Evolutionary conservation across 768 basidiomycete genomes (phyloP).

Genomic region (Podaxis sp.): DNA sequence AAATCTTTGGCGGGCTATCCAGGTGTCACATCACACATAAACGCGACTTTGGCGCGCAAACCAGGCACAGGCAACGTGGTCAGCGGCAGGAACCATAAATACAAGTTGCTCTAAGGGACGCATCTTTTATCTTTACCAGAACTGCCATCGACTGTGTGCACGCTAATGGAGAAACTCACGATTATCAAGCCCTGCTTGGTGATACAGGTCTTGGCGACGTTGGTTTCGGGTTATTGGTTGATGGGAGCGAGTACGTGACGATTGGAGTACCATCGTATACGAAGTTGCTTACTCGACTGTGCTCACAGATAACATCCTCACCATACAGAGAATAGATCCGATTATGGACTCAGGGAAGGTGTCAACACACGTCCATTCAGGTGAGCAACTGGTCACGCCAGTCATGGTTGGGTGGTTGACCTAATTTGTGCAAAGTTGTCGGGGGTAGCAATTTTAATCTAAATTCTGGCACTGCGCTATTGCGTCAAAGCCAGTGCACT

Average conservation of each 20-base stretch:
- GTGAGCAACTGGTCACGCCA: conserved; percentile 15
- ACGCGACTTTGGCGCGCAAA: too few species aligned
- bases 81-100: not conserved
- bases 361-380: conserved; percentile 34
- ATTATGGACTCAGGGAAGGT: conserved; percentile 33
- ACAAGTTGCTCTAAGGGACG: not conserved
- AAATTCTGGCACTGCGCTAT: conserved; percentile 26
- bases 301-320: conserved; percentile 32
- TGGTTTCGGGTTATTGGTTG: conserved; percentile 24
- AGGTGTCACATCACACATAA: too few species aligned
- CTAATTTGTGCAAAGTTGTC: conserved; percentile 24
- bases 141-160: not conserved
- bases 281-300: not conserved
- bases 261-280: not conserved
- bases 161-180: not conserved
- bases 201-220: not conserved
- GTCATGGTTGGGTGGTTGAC: not conserved
- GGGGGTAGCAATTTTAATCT: conserved; percentile 40
- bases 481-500: conserved; percentile 36
- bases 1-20: too few species aligned
- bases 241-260: conserved; percentile 29
- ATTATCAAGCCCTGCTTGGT: not conserved
- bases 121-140: not conserved
- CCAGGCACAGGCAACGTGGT: not conserved
- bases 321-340: conserved; percentile 39